Conservation (phyloP, 1,284 basidiomycete genomes). For the Ustilago cynodontis region DNA sequence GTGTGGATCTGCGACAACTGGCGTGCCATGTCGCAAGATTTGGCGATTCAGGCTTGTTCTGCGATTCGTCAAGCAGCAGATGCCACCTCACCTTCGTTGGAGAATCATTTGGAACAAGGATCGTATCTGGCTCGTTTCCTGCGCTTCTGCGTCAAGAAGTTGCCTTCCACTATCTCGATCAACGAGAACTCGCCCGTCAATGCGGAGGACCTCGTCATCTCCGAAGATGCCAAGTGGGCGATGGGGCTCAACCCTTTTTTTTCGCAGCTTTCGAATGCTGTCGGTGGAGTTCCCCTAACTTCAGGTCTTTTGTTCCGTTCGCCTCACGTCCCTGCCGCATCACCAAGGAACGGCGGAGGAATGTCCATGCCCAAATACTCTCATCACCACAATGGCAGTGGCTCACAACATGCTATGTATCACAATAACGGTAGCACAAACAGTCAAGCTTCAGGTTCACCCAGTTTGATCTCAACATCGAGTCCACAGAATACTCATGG, state of each 20-base stretch:
- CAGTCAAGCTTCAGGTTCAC: conserved; percentile 39
- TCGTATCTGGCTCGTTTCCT: conserved; percentile 50
- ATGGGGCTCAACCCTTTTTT: conserved; percentile 51
- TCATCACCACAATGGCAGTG: conserved; percentile 15
- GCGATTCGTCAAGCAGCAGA: conserved; percentile 52
- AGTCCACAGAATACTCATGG: conserved; percentile 23
- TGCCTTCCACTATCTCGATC: conserved; percentile 54
- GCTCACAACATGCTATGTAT: conserved; percentile 25
- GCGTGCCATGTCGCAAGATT: conserved; percentile 51
- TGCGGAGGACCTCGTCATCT: conserved; percentile 47
- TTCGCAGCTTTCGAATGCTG: conserved; percentile 27
- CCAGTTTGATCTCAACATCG: conserved; percentile 29
- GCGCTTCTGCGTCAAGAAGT: conserved; percentile 54
- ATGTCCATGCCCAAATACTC: conserved; percentile 20
- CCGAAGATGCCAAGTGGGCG: conserved; percentile 50
- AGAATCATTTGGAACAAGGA: conserved; percentile 48
- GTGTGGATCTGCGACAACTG: conserved; percentile 58
- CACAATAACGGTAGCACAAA: conserved; percentile 23
- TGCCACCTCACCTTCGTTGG: conserved; percentile 45
- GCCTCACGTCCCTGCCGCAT: conserved; percentile 19
- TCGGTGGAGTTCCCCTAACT: conserved; percentile 1
- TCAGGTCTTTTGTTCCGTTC: conserved; percentile 19
- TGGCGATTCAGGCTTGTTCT: conserved; percentile 43
- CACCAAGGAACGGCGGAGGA: conserved; percentile 18
- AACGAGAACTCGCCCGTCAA: conserved; percentile 56